Evolutionary conservation across 176 grass and related monocot genomes (phyloP).

Genomic region (Aegilops sharonensis): DNA sequence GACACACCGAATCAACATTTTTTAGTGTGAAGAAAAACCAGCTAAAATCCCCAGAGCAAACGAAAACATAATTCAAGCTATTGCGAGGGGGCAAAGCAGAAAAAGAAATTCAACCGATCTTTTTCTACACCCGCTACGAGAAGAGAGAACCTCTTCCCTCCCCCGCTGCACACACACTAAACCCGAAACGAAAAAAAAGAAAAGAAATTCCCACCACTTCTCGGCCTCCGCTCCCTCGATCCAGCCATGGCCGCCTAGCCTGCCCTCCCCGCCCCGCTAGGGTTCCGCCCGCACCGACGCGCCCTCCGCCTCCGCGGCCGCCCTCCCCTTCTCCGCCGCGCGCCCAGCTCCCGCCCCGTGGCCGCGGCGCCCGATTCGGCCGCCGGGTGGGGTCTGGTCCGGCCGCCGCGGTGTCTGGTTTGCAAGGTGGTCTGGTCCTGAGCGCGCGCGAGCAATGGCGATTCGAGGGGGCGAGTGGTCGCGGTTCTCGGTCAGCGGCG

Average conservation of each 20-base stretch:
- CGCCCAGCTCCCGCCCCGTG: background rate
- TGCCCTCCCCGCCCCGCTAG: constrained; percentile 5
- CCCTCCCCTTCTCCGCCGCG: background rate
- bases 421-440: background rate
- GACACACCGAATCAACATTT: too few species aligned
- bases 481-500: background rate
- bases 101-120: constrained; percentile 19
- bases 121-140: constrained; percentile 5
- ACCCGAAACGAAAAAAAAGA: background rate
- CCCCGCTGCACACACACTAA: background rate
- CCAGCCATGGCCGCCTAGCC: constrained; percentile 46
- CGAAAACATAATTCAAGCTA: background rate
- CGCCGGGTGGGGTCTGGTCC: background rate
- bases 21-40: background rate
- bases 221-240: constrained; percentile 36
- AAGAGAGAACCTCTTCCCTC: background rate
- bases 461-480: constrained; percentile 8
- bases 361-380: constrained; percentile 18
- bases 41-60: background rate
- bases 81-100: background rate
- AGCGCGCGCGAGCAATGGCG: background rate
- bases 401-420: background rate
- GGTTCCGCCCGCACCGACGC: constrained; percentile 21
- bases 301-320: background rate
- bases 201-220: constrained; percentile 24